A percentile compares a stretch with the other conserved stretches of the same genome.
phyloP scores from a whole-genome alignment of 2,329 filamentous ascomycete species.

The Erysiphe neolycopersici region DNA sequence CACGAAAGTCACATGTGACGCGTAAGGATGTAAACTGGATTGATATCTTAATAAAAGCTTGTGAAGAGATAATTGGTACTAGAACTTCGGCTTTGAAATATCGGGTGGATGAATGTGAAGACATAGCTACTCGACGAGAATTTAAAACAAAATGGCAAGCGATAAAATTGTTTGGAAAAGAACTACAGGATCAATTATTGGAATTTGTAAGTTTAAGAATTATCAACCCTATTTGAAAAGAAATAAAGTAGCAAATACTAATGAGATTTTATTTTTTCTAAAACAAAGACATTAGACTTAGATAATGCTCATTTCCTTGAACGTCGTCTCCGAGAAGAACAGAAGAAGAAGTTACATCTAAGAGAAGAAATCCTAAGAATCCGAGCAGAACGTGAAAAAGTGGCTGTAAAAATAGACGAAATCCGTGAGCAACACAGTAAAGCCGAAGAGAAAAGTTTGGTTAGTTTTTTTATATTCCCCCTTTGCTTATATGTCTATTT shows the following conservation, averaged over 20 bases:
- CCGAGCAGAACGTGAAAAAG: slow-evolving; percentile 31
- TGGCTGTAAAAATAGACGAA: slow-evolving; percentile 34
- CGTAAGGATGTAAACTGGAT: slow-evolving; percentile 30
- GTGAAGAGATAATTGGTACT: slow-evolving; percentile 29
- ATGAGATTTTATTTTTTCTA: neutral
- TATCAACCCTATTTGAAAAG: no score
- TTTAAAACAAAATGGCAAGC: slow-evolving; percentile 27
- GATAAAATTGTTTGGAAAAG: slow-evolving; percentile 30
- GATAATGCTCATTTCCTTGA: slow-evolving; percentile 30
- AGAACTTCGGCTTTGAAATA: slow-evolving; percentile 23
- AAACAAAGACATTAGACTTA: slow-evolving; percentile 24
- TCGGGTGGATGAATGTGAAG: slow-evolving; percentile 17
- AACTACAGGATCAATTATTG: slow-evolving; percentile 26
- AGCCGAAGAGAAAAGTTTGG: slow-evolving; percentile 24
- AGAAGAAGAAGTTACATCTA: slow-evolving; percentile 27
- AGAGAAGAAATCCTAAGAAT: slow-evolving; percentile 33
- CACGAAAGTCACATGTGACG: slow-evolving; percentile 26
- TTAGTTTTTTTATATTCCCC: slow-evolving; percentile 12
- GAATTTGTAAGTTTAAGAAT: slow-evolving; percentile 24
- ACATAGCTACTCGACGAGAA: slow-evolving; percentile 24
- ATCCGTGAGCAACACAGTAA: slow-evolving; percentile 31
- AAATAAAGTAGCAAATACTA: no score
- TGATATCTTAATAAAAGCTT: slow-evolving; percentile 34
- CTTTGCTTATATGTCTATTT: neutral
- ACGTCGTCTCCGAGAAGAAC: slow-evolving; percentile 28